Conservation (phyloP, 257 asterid species). For the Ehretia macrophylla region DNA sequence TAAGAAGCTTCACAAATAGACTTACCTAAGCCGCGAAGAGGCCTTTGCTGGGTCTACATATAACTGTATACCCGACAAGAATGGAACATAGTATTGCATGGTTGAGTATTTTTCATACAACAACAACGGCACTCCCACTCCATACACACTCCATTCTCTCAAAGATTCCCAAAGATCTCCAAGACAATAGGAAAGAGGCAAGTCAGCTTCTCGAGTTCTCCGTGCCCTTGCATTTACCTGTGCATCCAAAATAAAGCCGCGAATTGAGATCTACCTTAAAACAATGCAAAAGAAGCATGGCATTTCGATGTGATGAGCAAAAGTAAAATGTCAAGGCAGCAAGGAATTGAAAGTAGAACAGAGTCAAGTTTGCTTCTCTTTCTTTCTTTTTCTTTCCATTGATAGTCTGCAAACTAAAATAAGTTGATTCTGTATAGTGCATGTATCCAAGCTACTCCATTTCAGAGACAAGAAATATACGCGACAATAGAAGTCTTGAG, state of each 20-base stretch:
- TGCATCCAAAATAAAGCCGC: constrained; percentile 6
- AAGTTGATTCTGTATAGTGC: too few relatives aligned
- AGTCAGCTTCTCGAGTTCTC: constrained; percentile 29
- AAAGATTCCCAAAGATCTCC: constrained; percentile 69
- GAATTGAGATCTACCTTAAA: not conserved
- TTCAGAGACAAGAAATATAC: too few relatives aligned
- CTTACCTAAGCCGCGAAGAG: constrained; percentile 40
- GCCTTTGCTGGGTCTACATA: constrained; percentile 48
- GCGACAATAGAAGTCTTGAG: too few relatives aligned
- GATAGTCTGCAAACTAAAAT: too few relatives aligned
- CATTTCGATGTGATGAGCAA: not conserved
- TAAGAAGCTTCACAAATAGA: constrained; percentile 4
- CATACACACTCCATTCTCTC: constrained; percentile 56
- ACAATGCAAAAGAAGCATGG: not conserved
- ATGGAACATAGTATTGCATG: constrained; percentile 70
- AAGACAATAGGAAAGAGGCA: constrained; percentile 43
- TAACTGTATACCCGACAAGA: constrained; percentile 75
- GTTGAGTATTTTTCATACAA: constrained; percentile 41
- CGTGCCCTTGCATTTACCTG: constrained; percentile 38
- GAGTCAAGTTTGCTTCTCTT: too few relatives aligned
- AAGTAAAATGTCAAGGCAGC: not conserved
- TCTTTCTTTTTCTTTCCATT: too few relatives aligned
- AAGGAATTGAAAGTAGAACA: not conserved
- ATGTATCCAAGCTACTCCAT: too few relatives aligned
- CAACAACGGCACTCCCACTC: constrained; percentile 64